Evolutionary conservation across 2,329 filamentous ascomycete species (phyloP).

Genomic region (Colletotrichum sp.): DNA sequence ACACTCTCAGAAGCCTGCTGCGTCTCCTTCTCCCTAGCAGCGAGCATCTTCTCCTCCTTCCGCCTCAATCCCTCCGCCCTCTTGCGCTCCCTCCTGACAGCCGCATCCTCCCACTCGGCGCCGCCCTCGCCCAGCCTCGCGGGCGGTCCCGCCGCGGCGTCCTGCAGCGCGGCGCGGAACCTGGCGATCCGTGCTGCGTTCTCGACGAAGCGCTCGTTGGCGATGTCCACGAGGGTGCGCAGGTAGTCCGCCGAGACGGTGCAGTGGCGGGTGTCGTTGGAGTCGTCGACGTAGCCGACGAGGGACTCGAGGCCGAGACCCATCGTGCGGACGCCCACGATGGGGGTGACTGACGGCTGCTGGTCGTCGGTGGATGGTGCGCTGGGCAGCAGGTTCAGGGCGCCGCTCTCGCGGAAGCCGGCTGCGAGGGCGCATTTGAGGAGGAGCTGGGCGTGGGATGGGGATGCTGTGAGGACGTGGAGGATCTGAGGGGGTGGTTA

Average conservation of each 20-base stretch:
- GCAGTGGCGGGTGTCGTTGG: slow-evolving; percentile 40
- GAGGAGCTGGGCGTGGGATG: slow-evolving; percentile 75
- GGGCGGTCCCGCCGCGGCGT: slow-evolving; percentile 30
- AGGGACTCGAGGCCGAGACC: slow-evolving; percentile 84
- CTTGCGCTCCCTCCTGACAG: slow-evolving; percentile 59
- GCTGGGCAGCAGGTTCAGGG: slow-evolving; percentile 65
- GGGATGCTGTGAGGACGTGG: slow-evolving; percentile 81
- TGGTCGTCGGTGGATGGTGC: slow-evolving; percentile 32
- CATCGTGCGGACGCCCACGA: slow-evolving; percentile 86
- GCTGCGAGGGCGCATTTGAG: slow-evolving; percentile 78
- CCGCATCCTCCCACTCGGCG: slow-evolving; percentile 60
- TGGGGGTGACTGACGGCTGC: slow-evolving; percentile 55
- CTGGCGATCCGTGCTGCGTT: slow-evolving; percentile 72
- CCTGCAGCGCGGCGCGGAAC: slow-evolving; percentile 60
- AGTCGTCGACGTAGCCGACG: slow-evolving; percentile 61
- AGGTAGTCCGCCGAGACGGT: slow-evolving; percentile 74
- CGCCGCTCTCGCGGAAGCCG: slow-evolving; percentile 90
- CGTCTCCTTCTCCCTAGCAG: neutral
- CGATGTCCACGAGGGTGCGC: slow-evolving; percentile 67
- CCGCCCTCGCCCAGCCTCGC: slow-evolving; percentile 31
- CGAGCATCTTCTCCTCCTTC: slow-evolving; percentile 48
- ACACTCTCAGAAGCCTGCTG: neutral
- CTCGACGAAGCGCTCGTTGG: slow-evolving; percentile 76
- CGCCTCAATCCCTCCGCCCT: slow-evolving; percentile 61
- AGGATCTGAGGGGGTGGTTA: slow-evolving; percentile 68